Conservation (phyloP, 208 protist genomes). For the Acanthamoeba pearcei region DNA sequence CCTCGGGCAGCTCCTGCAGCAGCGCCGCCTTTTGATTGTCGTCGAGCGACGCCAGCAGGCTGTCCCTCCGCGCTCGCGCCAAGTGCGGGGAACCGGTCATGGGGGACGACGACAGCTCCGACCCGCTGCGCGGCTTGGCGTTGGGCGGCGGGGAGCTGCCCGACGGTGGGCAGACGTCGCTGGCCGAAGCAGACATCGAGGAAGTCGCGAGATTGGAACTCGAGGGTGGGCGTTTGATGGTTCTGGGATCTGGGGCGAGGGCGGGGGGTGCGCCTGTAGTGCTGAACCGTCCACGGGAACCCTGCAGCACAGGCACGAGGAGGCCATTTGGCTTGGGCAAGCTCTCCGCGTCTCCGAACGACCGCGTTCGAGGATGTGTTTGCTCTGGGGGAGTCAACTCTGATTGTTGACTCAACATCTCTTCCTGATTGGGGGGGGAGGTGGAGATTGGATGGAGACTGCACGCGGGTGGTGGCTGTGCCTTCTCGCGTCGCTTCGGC, state of each 20-base stretch:
- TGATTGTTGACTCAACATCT: not conserved
- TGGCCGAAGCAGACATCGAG: not conserved
- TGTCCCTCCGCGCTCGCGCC: not conserved
- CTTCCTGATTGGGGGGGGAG: not conserved
- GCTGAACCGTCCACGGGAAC: not conserved
- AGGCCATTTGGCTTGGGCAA: not conserved
- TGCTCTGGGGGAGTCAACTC: too few relatives aligned
- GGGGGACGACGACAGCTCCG: not conserved
- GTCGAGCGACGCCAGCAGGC: not conserved
- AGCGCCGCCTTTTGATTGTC: slow-evolving; percentile 34
- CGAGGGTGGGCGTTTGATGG: not conserved
- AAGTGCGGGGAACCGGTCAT: not conserved
- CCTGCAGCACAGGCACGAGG: not conserved
- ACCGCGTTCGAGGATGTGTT: not conserved
- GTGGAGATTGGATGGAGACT: not conserved
- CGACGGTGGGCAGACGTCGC: not conserved
- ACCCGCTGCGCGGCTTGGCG: not conserved
- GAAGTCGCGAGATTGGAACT: not conserved
- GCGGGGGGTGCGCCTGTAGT: not conserved
- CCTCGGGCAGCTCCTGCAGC: slow-evolving; percentile 47
- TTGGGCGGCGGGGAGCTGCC: not conserved
- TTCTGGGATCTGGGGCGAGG: not conserved
- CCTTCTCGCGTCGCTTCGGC: too few relatives aligned
- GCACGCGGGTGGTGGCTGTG: too few relatives aligned
- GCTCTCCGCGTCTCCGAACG: not conserved